These are phyloP conservation scores for Solanum gandarillasii DNA, from an alignment of 257 asterid species.

Conservation along the genomic window DNA sequence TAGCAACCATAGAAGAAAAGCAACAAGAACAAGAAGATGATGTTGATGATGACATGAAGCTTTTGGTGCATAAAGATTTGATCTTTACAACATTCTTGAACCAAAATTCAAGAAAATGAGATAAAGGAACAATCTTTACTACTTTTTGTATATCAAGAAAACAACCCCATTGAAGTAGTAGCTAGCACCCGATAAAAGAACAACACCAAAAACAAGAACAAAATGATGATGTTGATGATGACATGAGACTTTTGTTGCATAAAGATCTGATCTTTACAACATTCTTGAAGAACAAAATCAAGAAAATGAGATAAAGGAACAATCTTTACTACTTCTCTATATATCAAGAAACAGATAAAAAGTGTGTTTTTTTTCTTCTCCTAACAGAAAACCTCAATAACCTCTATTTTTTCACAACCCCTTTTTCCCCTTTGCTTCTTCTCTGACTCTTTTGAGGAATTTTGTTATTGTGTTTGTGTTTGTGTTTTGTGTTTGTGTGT, in stretches of 20 bases:
- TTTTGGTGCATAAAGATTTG: background rate
- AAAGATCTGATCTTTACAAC: background rate
- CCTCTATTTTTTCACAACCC: background rate
- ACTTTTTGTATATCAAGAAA: background rate
- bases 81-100: background rate
- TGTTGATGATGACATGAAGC: background rate
- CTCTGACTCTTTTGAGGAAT: background rate
- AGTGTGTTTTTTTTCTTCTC: background rate
- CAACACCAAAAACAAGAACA: background rate
- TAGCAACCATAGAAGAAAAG: background rate
- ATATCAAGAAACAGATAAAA: background rate
- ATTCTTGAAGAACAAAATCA: background rate
- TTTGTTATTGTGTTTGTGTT: background rate
- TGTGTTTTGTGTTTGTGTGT: background rate
- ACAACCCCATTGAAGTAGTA: conserved; percentile 22
- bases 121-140: background rate
- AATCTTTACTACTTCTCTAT: background rate
- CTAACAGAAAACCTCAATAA: background rate
- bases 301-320: background rate
- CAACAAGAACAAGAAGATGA: background rate
- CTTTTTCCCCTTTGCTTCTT: background rate
- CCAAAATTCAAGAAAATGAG: background rate
- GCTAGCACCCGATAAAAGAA: background rate
- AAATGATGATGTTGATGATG: background rate
- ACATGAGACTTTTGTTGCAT: background rate